A percentile compares a stretch with the other conserved stretches of the same genome.
Conservation (phyloP, 257 asterid species). For the Nicotiana attenuata region DNA sequence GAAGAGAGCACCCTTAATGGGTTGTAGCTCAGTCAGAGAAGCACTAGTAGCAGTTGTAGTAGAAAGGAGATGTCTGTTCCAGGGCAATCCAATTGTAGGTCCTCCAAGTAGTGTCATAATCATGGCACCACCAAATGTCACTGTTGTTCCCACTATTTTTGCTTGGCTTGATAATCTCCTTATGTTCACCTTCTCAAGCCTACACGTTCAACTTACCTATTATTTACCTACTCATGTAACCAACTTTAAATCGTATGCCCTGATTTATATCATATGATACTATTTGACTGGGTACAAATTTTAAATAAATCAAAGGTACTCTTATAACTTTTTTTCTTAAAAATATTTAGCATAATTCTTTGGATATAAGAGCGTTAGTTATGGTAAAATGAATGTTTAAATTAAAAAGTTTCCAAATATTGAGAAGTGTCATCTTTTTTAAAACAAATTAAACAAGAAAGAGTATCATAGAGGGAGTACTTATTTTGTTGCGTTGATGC, state of each 20-base stretch:
- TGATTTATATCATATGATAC: not conserved
- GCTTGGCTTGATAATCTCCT: slow-evolving; percentile 44
- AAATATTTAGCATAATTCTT: too few species aligned
- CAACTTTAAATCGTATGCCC: not conserved
- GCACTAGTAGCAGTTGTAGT: not conserved
- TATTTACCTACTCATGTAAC: not conserved
- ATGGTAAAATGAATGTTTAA: too few species aligned
- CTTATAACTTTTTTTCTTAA: too few species aligned
- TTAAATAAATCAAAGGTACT: too few species aligned
- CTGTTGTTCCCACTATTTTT: slow-evolving; percentile 56
- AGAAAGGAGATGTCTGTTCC: slow-evolving; percentile 33
- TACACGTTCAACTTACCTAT: slow-evolving; percentile 6
- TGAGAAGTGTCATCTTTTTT: too few species aligned
- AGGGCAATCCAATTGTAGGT: slow-evolving; percentile 42
- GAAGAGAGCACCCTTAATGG: slow-evolving; percentile 53
- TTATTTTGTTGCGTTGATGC: not conserved
- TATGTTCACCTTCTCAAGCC: slow-evolving; percentile 60
- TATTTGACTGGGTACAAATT: not conserved
- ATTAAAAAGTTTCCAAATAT: too few species aligned
- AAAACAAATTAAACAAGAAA: too few species aligned
- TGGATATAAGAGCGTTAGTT: too few species aligned
- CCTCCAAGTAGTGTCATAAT: slow-evolving; percentile 58
- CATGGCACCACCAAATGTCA: slow-evolving; percentile 75
- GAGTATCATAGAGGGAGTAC: not conserved
- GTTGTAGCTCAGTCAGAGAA: slow-evolving; percentile 18